These are phyloP conservation scores for Tanacetum coccineum DNA, from an alignment of 129 eudicot genomes.

Conservation along the genomic window DNA sequence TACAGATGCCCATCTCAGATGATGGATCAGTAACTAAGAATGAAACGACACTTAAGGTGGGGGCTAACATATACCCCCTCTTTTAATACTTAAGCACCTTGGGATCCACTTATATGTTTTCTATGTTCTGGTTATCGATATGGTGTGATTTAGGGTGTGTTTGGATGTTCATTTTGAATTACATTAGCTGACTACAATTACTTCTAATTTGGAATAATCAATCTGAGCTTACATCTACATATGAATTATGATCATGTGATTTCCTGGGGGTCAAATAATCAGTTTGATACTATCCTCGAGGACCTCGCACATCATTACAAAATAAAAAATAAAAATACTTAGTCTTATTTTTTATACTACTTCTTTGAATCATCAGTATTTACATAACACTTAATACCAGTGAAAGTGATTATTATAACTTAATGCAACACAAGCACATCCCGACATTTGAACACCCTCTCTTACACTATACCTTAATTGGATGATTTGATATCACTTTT, in stretches of 20 bases:
- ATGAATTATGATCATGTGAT: background rate
- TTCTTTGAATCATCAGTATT: background rate
- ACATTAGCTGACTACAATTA: background rate
- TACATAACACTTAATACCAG: background rate
- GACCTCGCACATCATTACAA: background rate
- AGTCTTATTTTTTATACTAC: background rate
- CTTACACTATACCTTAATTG: too few relatives aligned
- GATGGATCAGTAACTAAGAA: slow-evolving; percentile 31
- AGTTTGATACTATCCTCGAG: background rate
- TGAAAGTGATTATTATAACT: background rate
- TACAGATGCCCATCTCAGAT: slow-evolving; percentile 36
- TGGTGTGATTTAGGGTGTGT: background rate
- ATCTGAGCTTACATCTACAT: too few relatives aligned
- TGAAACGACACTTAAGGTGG: slow-evolving; percentile 51
- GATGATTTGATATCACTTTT: background rate
- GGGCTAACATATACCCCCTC: slow-evolving; percentile 5
- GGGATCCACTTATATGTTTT: background rate
- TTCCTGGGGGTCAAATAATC: background rate
- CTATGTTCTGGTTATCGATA: slow-evolving; percentile 1
- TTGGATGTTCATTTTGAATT: background rate
- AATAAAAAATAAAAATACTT: background rate
- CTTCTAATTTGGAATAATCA: too few relatives aligned
- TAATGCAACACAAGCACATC: background rate
- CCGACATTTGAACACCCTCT: background rate
- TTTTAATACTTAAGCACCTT: background rate